Percentiles rank a stretch among this genome's conserved stretches.
These are phyloP conservation scores for Paraconiothyrium sp. DNA, from an alignment of 2,329 filamentous ascomycete species.

Conservation along the genomic window DNA sequence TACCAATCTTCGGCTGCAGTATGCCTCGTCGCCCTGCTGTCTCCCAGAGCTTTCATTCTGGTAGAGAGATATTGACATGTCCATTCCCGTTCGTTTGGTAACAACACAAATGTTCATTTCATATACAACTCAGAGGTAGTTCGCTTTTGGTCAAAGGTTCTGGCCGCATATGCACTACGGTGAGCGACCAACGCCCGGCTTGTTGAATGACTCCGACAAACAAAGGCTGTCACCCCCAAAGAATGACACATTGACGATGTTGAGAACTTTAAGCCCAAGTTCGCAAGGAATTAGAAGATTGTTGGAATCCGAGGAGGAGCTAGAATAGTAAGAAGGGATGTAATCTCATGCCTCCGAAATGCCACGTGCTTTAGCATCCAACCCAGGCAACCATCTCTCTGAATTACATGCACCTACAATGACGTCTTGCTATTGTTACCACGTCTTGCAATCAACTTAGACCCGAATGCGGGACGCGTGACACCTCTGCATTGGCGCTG, in stretches of 20 bases:
- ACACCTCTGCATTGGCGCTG: slow-evolving; percentile 6
- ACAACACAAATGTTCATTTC: too few relatives aligned
- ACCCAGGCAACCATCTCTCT: slow-evolving; percentile 8
- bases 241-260: neutral
- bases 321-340: neutral
- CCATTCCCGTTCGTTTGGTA: neutral
- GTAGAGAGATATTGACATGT: neutral
- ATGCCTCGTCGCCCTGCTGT: neutral
- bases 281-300: too few relatives aligned
- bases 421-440: slow-evolving; percentile 1
- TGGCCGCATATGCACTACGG: slow-evolving; percentile 8
- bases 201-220: slow-evolving; percentile 3
- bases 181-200: slow-evolving; percentile 6
- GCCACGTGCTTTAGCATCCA: neutral
- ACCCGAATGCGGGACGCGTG: neutral
- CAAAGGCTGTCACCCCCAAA: neutral
- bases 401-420: neutral
- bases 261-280: neutral
- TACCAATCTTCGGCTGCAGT: neutral
- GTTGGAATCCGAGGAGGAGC: neutral
- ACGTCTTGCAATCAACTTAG: neutral
- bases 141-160: neutral
- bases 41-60: neutral
- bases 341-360: neutral
- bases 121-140: neutral